Percentiles rank a stretch among this genome's conserved stretches.
These are phyloP conservation scores for Fusarium devonianum DNA, from an alignment of 2,329 filamentous ascomycete species.

Conservation along the genomic window DNA sequence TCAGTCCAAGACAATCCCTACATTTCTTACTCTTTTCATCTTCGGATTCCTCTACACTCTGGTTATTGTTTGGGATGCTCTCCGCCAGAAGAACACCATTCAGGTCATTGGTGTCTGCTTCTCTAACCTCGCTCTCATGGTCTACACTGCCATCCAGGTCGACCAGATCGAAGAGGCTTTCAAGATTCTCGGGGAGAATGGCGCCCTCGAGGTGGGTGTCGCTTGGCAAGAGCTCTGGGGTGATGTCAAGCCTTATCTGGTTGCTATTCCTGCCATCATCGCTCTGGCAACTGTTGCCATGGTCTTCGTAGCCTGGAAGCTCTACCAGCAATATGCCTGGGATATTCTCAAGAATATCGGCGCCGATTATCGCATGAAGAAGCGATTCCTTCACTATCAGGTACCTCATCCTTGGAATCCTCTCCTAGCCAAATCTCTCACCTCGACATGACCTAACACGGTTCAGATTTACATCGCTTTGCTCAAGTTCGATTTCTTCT, in stretches of 20 bases:
- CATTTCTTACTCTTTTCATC: slow-evolving; percentile 94
- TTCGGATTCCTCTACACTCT: slow-evolving; percentile 96
- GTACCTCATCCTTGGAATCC: slow-evolving; percentile 56
- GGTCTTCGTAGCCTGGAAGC: slow-evolving; percentile 84
- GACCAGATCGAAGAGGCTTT: slow-evolving; percentile 87
- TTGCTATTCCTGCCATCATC: slow-evolving; percentile 86
- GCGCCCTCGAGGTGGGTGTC: slow-evolving; percentile 53
- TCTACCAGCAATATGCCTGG: slow-evolving; percentile 99
- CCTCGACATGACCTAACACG: neutral
- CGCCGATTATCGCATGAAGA: slow-evolving; percentile 95
- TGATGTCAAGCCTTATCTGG: slow-evolving; percentile 75
- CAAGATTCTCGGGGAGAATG: slow-evolving; percentile 53
- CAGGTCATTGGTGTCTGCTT: slow-evolving; percentile 95
- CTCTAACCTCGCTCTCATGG: slow-evolving; percentile 88
- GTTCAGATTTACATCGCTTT: slow-evolving; percentile 92
- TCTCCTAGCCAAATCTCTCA: neutral
- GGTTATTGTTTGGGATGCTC: slow-evolving; percentile 88
- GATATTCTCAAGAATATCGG: slow-evolving; percentile 99
- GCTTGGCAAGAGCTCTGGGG: slow-evolving; percentile 66
- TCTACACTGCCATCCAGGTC: slow-evolving; percentile 93
- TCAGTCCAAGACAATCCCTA: slow-evolving; percentile 80
- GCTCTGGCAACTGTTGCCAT: slow-evolving; percentile 77
- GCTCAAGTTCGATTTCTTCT: slow-evolving; percentile 99
- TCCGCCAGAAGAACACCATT: slow-evolving; percentile 96
- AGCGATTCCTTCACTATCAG: slow-evolving; percentile 95